Evolutionary conservation across 2,329 filamentous ascomycete genomes (phyloP), one percentile per base, ranked within the genome.

Genomic region (Monilinia polystroma): DNA sequence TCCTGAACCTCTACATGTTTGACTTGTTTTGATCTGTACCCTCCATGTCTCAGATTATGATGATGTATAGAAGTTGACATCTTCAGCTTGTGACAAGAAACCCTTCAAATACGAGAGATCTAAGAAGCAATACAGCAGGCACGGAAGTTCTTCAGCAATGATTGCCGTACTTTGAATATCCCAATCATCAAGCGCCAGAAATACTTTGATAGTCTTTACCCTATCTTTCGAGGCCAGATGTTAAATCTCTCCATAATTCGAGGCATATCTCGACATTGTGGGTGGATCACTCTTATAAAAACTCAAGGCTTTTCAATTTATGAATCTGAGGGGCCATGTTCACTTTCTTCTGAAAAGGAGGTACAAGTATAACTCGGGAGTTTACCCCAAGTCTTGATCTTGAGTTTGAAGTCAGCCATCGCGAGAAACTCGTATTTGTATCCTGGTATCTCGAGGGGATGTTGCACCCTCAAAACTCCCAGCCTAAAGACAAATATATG

Each of bases 281-380:
- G 35, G 60, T n/a, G 49, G 49, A 20, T 26, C 35, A 6, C 26
- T 54, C 12, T 11, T 54, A 16, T 41, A 54, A n/a, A 63, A 54
- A 45, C 23, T 16, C 3, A 63, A 55, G 35, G 20, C 8, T 20
- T 54, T 55, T 7, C n/a, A 26, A 16, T 63, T 63, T 16, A 35
- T 26, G 14, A 1, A 23, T 0, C 7, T 3, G 12, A 0, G 1
- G 1, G 20, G 16, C 1, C 1, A 6, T 35, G 57, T 11, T n/a
- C 2, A 4, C 8, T 10, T 60, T 35, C 20, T 26, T 14, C 11
- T 1, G 12, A 12, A 60, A 18, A 49, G 14, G 35, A 8, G 16
- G 4, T 8, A 6, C 3, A 12, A 18, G 10, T 23, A 20, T 7
- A 18, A 16, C 8, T 5, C 23, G 29, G 12, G 10, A 6, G 2